Base-by-base conservation (phyloP, 371 early-diverging fungal species). In the Antonospora locustae region DNA sequence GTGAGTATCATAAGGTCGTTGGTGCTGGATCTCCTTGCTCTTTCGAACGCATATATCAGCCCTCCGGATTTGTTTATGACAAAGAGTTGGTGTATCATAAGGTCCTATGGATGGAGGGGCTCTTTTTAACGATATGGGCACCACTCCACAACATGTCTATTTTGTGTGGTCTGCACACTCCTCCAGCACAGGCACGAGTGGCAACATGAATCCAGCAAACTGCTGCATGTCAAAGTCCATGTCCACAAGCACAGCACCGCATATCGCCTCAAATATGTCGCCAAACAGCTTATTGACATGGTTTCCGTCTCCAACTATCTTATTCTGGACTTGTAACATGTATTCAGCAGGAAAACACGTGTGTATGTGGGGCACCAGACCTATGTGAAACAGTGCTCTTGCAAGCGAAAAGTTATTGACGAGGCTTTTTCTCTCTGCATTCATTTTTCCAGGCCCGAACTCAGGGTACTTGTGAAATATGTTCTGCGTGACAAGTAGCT, bases 211-310 rank as follows among this genome's bases (percentile, higher is more conserved):
- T n/a, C n/a, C n/a, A n/a, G n/a, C n/a, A n/a, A n/a, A n/a, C n/a
- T n/a, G n/a, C n/a, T n/a, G n/a, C n/a, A n/a, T n/a, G n/a, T 61
- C 45, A 40, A 54, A 61, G 1, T 57, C 39, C 2, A 46, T n/a
- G 54, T 68, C 69, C 12, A 64, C 24, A 1, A 65, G 11, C 22
- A 68, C 57, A n/a, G 69, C 65, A 20, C 69, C 69, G 46, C 23
- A 16, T 47, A 68, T 3, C 17, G 69, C 55, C 40, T 68, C 69
- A 40, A 68, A 65, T 19, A 65, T 50, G 43, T 68, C 69, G 20
- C 58, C 38, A 43, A 57, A 65, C 12, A 22, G 11, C 41, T 65
- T 65, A n/a, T 41, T 52, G 17, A 38, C 25, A 29, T 38, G 39
- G 34, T 43, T 25, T 22, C 36, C 24, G 14, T 24, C 25, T 25